Base-by-base conservation (phyloP, 176 grass and related monocot genomes). In the Phoenix dactylifera region DNA sequence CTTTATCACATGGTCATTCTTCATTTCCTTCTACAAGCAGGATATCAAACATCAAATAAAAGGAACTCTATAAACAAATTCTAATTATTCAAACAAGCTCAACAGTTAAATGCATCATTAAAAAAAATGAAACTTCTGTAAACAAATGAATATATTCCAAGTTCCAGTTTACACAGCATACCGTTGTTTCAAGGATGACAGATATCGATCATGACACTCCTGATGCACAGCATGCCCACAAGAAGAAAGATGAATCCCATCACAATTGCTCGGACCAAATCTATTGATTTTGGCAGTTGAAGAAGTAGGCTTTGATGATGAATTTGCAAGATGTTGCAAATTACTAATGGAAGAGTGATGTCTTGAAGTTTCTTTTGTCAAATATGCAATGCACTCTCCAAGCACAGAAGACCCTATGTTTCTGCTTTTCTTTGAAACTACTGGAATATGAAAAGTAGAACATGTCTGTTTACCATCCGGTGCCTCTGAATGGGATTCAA, bases 171-270 rank as follows among this genome's bases (percentile, higher is more conserved):
- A 9, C 35, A 44, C 35, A 44, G 35, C 62, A 50, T 81, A 99
- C 94, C 94, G 82, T 86, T 99, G 88, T 79, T 99, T 93, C 60
- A 99, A 82, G 64, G 94, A 99, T 35, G 86, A 89, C 16, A 93
- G 65, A 78, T 99, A 99, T 60, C 94, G 71, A 56, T 93, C 94
- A 68, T 93, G 79, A 26, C 94, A 99, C 73, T 99, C 88, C 53
- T 93, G 94, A 80, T 99, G 94, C 51, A 99, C 88, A 65, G 85
- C 94, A 81, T 99, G 94, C 26, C 94, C 94, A 63, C 94, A 99
- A 50, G 94, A 89, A 44, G 88, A 93, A 60, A 99, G 86, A 65
- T 93, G 94, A 55, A 99, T 80, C 65, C 94, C 94, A 76, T 99
- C 88, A 84, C 94, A 93, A 79, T 89, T 79, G 26, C 52, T 51